These are phyloP conservation scores for Fusarium nelsonii DNA, from an alignment of 2,329 filamentous ascomycete species.

Conservation along the genomic window DNA sequence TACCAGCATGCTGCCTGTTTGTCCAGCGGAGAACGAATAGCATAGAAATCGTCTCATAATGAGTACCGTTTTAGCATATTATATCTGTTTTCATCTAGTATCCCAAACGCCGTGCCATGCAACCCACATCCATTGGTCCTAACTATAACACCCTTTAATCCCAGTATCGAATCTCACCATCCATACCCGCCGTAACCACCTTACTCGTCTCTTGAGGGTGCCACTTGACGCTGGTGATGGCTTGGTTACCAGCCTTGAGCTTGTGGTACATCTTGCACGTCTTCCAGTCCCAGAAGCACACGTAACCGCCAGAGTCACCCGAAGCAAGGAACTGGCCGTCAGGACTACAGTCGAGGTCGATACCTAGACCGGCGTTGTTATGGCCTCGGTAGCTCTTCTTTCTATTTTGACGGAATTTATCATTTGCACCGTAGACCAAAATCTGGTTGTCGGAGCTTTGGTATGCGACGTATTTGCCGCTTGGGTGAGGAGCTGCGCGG, in stretches of 20 bases:
- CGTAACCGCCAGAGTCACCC: slow-evolving; percentile 88
- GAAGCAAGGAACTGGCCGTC: slow-evolving; percentile 92
- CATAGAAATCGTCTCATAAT: background rate
- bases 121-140: slow-evolving; percentile 18
- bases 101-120: slow-evolving; percentile 47
- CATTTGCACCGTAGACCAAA: slow-evolving; percentile 91
- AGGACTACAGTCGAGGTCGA: slow-evolving; percentile 88
- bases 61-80: slow-evolving; percentile 14
- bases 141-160: slow-evolving; percentile 67
- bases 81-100: slow-evolving; percentile 24
- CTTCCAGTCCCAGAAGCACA: slow-evolving; percentile 99
- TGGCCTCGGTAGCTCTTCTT: slow-evolving; percentile 98
- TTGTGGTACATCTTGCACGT: slow-evolving; percentile 99
- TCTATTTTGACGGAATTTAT: slow-evolving; percentile 96
- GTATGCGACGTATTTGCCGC: slow-evolving; percentile 93
- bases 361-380: slow-evolving; percentile 93
- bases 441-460: slow-evolving; percentile 97
- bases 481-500: slow-evolving; percentile 84
- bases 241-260: slow-evolving; percentile 84
- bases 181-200: slow-evolving; percentile 88
- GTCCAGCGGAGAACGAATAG: background rate
- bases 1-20: slow-evolving; percentile 17
- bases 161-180: slow-evolving; percentile 92
- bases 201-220: slow-evolving; percentile 98
- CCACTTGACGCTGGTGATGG: slow-evolving; percentile 91